phyloP scores from a whole-genome alignment of 495 filamentous ascomycete species.

The Terfezia claveryi region DNA sequence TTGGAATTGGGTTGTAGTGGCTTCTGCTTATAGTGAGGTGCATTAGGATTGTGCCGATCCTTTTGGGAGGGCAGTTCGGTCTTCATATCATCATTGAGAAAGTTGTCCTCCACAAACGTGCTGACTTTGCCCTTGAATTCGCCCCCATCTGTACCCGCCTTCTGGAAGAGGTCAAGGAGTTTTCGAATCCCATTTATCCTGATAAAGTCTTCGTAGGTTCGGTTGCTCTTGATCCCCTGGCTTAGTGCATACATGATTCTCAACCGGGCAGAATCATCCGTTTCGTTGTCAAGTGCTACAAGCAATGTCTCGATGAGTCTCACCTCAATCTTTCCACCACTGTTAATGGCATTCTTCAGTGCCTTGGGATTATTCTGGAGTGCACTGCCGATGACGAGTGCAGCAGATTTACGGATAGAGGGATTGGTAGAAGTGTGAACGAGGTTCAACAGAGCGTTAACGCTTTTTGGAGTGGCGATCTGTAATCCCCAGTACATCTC shows the following conservation, averaged over 20 bases:
- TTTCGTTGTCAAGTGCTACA: slow-evolving; percentile 7
- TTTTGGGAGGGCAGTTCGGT: slow-evolving; percentile 11
- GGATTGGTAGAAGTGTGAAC: slow-evolving; percentile 2
- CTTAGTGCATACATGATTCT: slow-evolving; percentile 17
- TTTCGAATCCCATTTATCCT: slow-evolving; percentile 17
- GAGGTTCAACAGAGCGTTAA: slow-evolving; percentile 5
- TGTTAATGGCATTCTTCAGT: slow-evolving; percentile 23
- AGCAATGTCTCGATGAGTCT: slow-evolving; percentile 1
- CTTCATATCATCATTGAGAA: slow-evolving; percentile 37
- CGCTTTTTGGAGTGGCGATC: slow-evolving; percentile 27
- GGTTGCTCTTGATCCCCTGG: slow-evolving; percentile 11
- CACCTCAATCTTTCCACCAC: slow-evolving; percentile 5
- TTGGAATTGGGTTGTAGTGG: neutral
- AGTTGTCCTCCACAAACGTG: slow-evolving; percentile 34
- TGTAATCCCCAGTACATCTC: slow-evolving; percentile 49
- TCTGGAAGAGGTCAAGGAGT: slow-evolving; percentile 29
- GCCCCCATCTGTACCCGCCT: slow-evolving; percentile 22
- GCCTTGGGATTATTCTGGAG: slow-evolving; percentile 44
- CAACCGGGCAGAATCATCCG: slow-evolving; percentile 14
- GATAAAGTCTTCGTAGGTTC: slow-evolving; percentile 12
- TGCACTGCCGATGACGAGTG: slow-evolving; percentile 31
- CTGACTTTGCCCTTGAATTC: slow-evolving; percentile 28
- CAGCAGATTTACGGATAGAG: slow-evolving; percentile 25
- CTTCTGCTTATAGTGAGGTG: neutral
- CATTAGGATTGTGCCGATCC: neutral